A percentile compares a stretch with the other conserved stretches of the same genome.
Conservation (phyloP, 179 eudicot genomes). For the Gypsophila paniculata region DNA sequence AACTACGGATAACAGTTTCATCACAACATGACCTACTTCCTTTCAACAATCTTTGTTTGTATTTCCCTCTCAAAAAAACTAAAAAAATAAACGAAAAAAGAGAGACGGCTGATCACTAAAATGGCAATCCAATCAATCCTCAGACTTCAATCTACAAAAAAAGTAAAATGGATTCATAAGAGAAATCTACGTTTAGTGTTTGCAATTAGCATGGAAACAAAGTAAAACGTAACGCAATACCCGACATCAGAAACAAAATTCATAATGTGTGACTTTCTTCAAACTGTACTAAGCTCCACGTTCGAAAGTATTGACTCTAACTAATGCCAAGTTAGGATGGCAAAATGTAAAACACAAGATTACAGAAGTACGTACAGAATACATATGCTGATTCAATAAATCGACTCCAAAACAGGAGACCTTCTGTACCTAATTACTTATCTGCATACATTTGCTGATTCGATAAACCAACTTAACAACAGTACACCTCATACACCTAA, state of each 20-base stretch:
- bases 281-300: background rate
- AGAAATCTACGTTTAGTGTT: background rate
- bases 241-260: background rate
- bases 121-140: background rate
- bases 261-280: background rate
- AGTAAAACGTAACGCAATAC: background rate
- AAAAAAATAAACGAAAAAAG: background rate
- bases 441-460: no score
- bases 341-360: background rate
- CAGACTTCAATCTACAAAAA: slow-evolving; percentile 15
- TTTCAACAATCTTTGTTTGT: slow-evolving; percentile 5
- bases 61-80: background rate
- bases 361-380: slow-evolving; percentile 13
- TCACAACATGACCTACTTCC: slow-evolving; percentile 20
- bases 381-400: slow-evolving; percentile 13
- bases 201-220: background rate
- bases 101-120: background rate
- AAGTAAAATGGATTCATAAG: slow-evolving; percentile 13
- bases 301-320: background rate
- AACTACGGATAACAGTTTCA: slow-evolving; percentile 32
- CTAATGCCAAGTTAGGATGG: background rate
- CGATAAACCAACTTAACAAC: no score
- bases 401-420: slow-evolving; percentile 13
- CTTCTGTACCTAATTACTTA: background rate
- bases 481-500: no score